A percentile compares a stretch with the other conserved stretches of the same genome.
phyloP scores from a whole-genome alignment of 2,329 filamentous ascomycete genomes.

The Ilyonectria robusta region DNA sequence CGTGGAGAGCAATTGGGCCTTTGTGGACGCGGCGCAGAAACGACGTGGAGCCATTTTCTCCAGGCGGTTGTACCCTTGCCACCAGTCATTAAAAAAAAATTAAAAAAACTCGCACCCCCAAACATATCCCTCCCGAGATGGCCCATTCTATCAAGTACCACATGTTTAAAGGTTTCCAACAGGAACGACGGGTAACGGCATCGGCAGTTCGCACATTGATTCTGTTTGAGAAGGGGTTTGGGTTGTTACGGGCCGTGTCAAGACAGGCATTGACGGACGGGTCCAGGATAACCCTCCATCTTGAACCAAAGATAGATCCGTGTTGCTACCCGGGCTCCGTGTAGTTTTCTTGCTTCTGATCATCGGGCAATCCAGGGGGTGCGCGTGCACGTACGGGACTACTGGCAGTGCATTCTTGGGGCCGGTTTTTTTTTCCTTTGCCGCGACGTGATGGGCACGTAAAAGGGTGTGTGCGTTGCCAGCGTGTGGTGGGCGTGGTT shows the following conservation, averaged over 20 bases:
- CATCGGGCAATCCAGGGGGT: conserved; percentile 9
- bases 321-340: conserved; percentile 10
- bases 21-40: conserved; percentile 19
- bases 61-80: conserved; percentile 21
- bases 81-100: conserved; percentile 16
- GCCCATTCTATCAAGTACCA: conserved; percentile 21
- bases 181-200: conserved; percentile 24
- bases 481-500: conserved; percentile 17
- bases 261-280: conserved; percentile 9
- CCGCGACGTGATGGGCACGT: conserved; percentile 3
- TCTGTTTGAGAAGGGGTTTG: conserved; percentile 17
- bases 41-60: conserved; percentile 38
- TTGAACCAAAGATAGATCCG: conserved; percentile 23
- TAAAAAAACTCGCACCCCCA: conserved; percentile 13
- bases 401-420: conserved; percentile 6
- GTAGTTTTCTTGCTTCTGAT: conserved; percentile 19
- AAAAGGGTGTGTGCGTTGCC: conserved; percentile 17
- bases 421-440: not conserved
- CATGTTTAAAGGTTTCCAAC: conserved; percentile 6
- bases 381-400: conserved; percentile 7
- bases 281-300: conserved; percentile 20
- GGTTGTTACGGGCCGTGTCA: conserved; percentile 26
- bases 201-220: conserved; percentile 40
- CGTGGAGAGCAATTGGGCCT: conserved; percentile 23
- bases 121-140: conserved; percentile 1